These are phyloP conservation scores for Leccinum olivaceoglutinosum DNA, from an alignment of 1,284 basidiomycete genomes.

Conservation along the genomic window DNA sequence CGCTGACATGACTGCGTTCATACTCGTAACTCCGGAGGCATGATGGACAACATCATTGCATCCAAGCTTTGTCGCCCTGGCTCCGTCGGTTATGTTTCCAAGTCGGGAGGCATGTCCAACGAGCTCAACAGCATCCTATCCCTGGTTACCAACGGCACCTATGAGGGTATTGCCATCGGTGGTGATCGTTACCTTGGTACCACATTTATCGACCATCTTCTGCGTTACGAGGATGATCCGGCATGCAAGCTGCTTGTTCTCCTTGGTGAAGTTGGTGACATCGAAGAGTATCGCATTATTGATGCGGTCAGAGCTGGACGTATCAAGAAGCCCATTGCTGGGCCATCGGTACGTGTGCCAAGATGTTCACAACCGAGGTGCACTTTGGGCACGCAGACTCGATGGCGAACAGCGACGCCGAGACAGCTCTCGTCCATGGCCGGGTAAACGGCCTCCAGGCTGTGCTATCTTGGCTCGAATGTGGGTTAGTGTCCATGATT, in stretches of 20 bases:
- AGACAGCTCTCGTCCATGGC: constrained; percentile 60
- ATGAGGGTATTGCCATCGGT: constrained; percentile 99
- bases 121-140: constrained; percentile 99
- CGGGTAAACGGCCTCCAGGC: no score
- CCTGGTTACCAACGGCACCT: constrained; percentile 95
- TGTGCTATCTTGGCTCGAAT: no score
- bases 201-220: constrained; percentile 98
- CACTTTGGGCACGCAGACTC: constrained; percentile 99
- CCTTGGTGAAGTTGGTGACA: constrained; percentile 97
- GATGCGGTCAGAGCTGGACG: constrained; percentile 91
- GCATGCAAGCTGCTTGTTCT: constrained; percentile 99
- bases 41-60: constrained; percentile 99
- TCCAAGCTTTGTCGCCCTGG: constrained; percentile 98
- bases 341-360: constrained; percentile 99
- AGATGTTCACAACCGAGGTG: constrained; percentile 99
- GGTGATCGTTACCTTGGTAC: constrained; percentile 98
- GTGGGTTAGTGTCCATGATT: no score
- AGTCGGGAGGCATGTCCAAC: constrained; percentile 99
- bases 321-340: constrained; percentile 98
- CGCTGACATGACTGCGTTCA: constrained; percentile 9
- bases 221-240: constrained; percentile 95
- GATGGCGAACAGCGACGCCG: constrained; percentile 96
- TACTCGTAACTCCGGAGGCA: constrained; percentile 35
- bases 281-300: constrained; percentile 99
- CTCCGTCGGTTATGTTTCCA: constrained; percentile 97